Evolutionary conservation across 176 grass and related monocot species (phyloP).

Genomic region (Musa acuminata): DNA sequence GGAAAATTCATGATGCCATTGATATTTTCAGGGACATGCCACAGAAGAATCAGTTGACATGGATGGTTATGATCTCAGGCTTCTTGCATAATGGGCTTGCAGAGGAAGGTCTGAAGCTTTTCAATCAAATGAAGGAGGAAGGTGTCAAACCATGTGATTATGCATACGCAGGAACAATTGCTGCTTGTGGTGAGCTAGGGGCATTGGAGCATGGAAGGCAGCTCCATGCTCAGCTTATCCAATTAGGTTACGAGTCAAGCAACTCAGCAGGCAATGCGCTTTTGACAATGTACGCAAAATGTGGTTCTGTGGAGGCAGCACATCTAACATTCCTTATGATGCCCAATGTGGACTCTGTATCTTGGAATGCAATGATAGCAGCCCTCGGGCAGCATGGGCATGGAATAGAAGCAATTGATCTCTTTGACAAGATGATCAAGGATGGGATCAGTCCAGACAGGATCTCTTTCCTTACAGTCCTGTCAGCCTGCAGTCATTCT

Average conservation of each 20-base stretch:
- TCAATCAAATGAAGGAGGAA: constrained; percentile 48
- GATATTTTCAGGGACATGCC: constrained; percentile 62
- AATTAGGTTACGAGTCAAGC: constrained; percentile 58
- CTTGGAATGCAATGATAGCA: constrained; percentile 88
- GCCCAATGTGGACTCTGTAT: constrained; percentile 60
- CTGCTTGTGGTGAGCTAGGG: constrained; percentile 75
- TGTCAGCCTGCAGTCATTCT: constrained; percentile 72
- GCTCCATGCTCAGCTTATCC: constrained; percentile 66
- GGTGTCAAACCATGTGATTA: constrained; percentile 55
- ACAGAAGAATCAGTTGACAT: constrained; percentile 69
- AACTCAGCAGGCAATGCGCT: constrained; percentile 80
- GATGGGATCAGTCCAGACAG: constrained; percentile 45
- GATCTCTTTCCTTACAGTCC: constrained; percentile 68
- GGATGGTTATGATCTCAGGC: constrained; percentile 86
- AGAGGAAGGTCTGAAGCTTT: constrained; percentile 59
- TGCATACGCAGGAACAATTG: constrained; percentile 54
- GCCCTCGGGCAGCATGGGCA: constrained; percentile 81
- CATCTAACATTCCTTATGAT: constrained; percentile 53
- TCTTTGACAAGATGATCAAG: constrained; percentile 65
- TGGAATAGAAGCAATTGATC: constrained; percentile 55
- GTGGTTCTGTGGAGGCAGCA: constrained; percentile 55
- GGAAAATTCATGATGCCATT: constrained; percentile 36
- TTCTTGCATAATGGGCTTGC: constrained; percentile 60
- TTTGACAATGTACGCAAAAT: constrained; percentile 88
- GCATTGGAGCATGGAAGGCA: constrained; percentile 49